A percentile compares a stretch with the other conserved stretches of the same genome.
Conservation (phyloP, 2,329 filamentous ascomycete genomes). For the Sarocladium brachiariae region DNA sequence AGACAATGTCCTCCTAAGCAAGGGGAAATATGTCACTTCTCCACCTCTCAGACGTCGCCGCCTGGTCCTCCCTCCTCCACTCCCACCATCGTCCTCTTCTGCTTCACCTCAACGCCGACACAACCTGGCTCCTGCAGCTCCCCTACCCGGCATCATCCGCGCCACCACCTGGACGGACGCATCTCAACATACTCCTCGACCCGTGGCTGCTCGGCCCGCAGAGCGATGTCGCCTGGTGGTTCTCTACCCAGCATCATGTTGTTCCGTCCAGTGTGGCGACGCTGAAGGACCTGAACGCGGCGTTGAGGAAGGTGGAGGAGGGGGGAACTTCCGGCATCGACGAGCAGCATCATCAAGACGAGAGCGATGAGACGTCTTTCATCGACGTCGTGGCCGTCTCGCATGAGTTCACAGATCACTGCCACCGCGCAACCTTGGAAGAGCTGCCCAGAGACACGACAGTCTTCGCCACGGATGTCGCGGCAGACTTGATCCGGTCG, state of each 20-base stretch:
- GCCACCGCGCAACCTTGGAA: slow-evolving; percentile 53
- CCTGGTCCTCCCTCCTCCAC: slow-evolving; percentile 17
- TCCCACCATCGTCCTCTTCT: slow-evolving; percentile 34
- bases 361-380: slow-evolving; percentile 19
- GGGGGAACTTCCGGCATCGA: slow-evolving; percentile 10
- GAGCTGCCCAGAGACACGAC: slow-evolving; percentile 47
- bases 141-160: slow-evolving; percentile 41
- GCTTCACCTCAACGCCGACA: slow-evolving; percentile 61
- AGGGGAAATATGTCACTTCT: neutral
- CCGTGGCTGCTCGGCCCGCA: slow-evolving; percentile 59
- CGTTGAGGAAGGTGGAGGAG: slow-evolving; percentile 42
- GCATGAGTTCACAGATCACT: slow-evolving; percentile 65
- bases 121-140: slow-evolving; percentile 60
- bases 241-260: slow-evolving; percentile 58
- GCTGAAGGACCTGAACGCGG: slow-evolving; percentile 46
- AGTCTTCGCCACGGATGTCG: slow-evolving; percentile 53
- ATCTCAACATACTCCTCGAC: slow-evolving; percentile 59
- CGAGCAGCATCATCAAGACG: slow-evolving; percentile 12
- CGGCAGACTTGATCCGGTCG: slow-evolving; percentile 45
- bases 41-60: slow-evolving; percentile 13
- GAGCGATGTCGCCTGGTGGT: slow-evolving; percentile 57
- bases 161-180: slow-evolving; percentile 37
- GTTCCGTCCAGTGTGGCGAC: slow-evolving; percentile 45
- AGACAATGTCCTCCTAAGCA: neutral
- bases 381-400: slow-evolving; percentile 55